A percentile compares a stretch with the other conserved stretches of the same genome.
phyloP scores from a whole-genome alignment of 257 asterid species.

The Oldenlandia corymbosa region DNA sequence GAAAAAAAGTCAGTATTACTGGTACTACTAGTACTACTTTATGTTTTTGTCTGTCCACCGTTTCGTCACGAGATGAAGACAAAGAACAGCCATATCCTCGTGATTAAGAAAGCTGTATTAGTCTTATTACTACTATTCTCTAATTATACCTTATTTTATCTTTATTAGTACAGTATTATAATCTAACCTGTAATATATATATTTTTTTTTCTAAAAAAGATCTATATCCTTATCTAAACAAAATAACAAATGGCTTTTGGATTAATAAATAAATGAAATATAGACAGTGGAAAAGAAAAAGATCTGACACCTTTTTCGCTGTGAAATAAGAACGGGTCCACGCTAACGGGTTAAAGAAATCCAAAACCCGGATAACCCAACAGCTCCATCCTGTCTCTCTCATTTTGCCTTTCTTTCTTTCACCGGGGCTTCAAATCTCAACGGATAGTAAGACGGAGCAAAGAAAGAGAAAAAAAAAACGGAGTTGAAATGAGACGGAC shows the following conservation, averaged over 20 bases:
- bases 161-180: no score
- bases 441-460: slow-evolving; percentile 20
- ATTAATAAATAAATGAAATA: not conserved
- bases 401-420: not conserved
- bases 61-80: not conserved
- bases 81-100: not conserved
- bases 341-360: not conserved
- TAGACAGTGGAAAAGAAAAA: not conserved
- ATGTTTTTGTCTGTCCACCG: not conserved
- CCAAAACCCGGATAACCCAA: slow-evolving; percentile 4
- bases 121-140: no score
- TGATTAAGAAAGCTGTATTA: slow-evolving; percentile 1
- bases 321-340: slow-evolving; percentile 6
- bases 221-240: not conserved
- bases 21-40: no score
- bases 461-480: not conserved
- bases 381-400: not conserved
- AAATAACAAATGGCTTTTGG: no score
- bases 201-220: no score
- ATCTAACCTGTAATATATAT: no score
- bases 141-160: no score
- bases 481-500: slow-evolving; percentile 32
- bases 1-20: no score
- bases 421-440: slow-evolving; percentile 13
- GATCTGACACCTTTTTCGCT: slow-evolving; percentile 20